Percentiles rank a stretch among this genome's conserved stretches.
Conservation (phyloP, 305 asterid genomes). For the Plantago rigida region DNA sequence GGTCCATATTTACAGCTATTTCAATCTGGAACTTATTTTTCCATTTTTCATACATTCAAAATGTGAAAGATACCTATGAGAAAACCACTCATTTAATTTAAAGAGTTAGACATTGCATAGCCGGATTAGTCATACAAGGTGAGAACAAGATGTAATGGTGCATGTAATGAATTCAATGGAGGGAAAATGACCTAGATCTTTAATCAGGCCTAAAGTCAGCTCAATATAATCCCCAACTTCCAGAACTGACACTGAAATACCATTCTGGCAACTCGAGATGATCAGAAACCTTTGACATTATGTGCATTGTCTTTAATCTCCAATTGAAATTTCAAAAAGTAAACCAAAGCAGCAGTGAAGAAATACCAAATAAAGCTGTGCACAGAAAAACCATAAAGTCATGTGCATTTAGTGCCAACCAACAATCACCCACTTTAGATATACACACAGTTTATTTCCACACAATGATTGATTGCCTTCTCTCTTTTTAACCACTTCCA, state of each 20-base stretch:
- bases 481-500: slow-evolving; percentile 42
- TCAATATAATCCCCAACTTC: no score
- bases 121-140: no score
- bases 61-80: no score
- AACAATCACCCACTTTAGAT: slow-evolving; percentile 29
- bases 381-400: background rate
- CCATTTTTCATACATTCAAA: no score
- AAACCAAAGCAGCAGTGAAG: slow-evolving; percentile 5
- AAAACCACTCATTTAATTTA: no score
- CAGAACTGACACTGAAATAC: background rate
- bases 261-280: background rate
- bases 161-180: background rate
- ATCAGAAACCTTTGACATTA: slow-evolving; percentile 10
- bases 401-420: slow-evolving; percentile 29
- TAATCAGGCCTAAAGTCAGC: background rate
- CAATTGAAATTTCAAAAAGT: slow-evolving; percentile 21
- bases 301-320: slow-evolving; percentile 11
- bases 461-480: slow-evolving; percentile 16
- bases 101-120: no score
- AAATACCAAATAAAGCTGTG: slow-evolving; percentile 21
- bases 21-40: background rate
- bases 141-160: no score
- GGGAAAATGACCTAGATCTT: background rate
- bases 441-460: slow-evolving; percentile 20
- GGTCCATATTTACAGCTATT: background rate